A percentile compares a stretch with the other conserved stretches of the same genome.
phyloP scores from a whole-genome alignment of 441 rosid species.

The Manihot esculenta region DNA sequence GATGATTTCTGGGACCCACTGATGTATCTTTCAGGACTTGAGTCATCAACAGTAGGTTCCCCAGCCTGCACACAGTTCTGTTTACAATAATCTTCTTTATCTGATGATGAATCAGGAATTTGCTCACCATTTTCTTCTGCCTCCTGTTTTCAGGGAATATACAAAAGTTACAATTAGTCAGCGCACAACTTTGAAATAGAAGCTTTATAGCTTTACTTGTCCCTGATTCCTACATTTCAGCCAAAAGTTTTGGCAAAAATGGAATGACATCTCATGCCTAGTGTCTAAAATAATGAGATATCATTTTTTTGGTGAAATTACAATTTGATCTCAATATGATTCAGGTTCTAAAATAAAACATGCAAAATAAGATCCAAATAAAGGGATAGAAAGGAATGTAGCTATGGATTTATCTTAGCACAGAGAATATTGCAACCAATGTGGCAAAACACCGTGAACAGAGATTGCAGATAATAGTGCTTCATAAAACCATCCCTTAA shows the following conservation, averaged over 20 bases:
- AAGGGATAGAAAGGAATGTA: not conserved
- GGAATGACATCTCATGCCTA: too few relatives aligned
- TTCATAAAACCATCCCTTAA: too few relatives aligned
- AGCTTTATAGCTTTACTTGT: not conserved
- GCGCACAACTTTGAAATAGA: conserved; percentile 10
- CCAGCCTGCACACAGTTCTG: conserved; percentile 24
- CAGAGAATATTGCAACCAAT: not conserved
- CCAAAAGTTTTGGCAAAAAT: not conserved
- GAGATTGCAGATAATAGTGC: too few relatives aligned
- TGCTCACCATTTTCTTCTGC: conserved; percentile 40
- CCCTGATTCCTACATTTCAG: not conserved
- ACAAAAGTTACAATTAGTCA: not conserved
- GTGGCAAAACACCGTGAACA: too few relatives aligned
- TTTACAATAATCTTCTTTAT: conserved; percentile 24
- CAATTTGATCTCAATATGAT: not conserved
- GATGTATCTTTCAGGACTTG: conserved; percentile 24
- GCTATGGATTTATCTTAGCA: not conserved
- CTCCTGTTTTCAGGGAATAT: conserved; percentile 45
- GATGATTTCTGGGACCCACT: conserved; percentile 33
- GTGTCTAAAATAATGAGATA: not conserved
- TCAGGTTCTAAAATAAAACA: not conserved
- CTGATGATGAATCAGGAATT: conserved; percentile 30
- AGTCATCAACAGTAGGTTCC: conserved; percentile 26
- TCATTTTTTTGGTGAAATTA: not conserved
- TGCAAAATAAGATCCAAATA: not conserved